A percentile compares a stretch with the other conserved stretches of the same genome.
Evolutionary conservation across 129 eudicot species (phyloP).

Genomic region (Escallonia herrerae): DNA sequence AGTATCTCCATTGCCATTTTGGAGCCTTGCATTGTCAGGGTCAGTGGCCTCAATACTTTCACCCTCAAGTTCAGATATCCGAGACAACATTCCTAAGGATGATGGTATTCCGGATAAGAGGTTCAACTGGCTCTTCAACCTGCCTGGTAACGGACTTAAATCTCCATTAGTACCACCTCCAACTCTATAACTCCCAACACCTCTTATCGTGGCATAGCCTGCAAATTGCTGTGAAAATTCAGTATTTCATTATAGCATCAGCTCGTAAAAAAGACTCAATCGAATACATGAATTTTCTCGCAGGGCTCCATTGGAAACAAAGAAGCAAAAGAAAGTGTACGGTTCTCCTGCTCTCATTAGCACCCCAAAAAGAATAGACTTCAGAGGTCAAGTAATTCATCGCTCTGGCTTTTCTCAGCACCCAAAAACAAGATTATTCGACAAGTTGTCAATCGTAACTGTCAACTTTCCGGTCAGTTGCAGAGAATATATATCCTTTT

Average conservation of each 20-base stretch:
- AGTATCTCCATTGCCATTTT: conserved; percentile 13
- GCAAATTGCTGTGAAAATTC: conserved; percentile 27
- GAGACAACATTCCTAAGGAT: conserved; percentile 47
- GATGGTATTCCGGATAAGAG: conserved; percentile 30
- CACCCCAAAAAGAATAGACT: background rate
- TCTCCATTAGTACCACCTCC: conserved; percentile 42
- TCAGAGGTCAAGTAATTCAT: too few relatives aligned
- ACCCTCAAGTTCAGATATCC: conserved; percentile 53
- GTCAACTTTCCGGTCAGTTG: too few relatives aligned
- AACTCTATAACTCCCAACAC: conserved; percentile 36
- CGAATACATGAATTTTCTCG: too few relatives aligned
- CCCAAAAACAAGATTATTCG: too few relatives aligned
- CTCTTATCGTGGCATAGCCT: conserved; percentile 47
- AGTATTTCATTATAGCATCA: conserved; percentile 2
- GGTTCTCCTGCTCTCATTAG: too few relatives aligned
- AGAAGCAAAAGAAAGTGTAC: too few relatives aligned
- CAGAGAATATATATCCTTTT: too few relatives aligned
- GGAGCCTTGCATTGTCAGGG: conserved; percentile 24
- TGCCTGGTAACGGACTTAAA: conserved; percentile 27
- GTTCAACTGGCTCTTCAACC: conserved; percentile 39
- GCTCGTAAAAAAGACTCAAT: too few relatives aligned
- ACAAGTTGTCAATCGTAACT: too few relatives aligned
- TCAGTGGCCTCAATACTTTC: conserved; percentile 27
- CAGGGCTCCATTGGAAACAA: too few relatives aligned
- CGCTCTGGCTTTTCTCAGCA: too few relatives aligned